These are phyloP conservation scores for Penicillium diatomitis DNA, from an alignment of 495 filamentous ascomycete species.

Conservation along the genomic window DNA sequence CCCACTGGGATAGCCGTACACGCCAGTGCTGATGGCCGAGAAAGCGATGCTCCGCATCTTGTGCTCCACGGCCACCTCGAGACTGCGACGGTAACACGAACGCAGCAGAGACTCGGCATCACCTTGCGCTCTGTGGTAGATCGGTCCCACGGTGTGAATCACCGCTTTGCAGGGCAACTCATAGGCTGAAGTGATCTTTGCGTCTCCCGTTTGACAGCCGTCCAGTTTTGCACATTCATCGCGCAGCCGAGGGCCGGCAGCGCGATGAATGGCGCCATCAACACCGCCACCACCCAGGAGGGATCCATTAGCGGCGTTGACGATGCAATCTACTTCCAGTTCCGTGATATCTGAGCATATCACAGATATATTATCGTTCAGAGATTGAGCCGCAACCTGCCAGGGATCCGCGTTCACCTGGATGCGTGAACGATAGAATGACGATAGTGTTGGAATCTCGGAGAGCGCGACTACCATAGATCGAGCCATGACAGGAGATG, in stretches of 20 bases:
- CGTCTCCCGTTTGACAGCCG: slow-evolving; percentile 69
- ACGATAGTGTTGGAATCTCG: slow-evolving; percentile 7
- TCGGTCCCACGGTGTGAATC: slow-evolving; percentile 84
- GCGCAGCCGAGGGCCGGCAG: slow-evolving; percentile 62
- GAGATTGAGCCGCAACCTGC: slow-evolving; percentile 32
- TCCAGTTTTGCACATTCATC: slow-evolving; percentile 57
- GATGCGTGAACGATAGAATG: slow-evolving; percentile 1
- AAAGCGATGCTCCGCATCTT: slow-evolving; percentile 69
- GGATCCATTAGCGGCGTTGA: slow-evolving; percentile 81
- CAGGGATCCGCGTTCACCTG: neutral
- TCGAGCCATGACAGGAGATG: neutral
- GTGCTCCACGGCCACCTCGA: slow-evolving; percentile 62
- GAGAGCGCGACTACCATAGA: neutral
- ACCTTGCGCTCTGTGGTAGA: slow-evolving; percentile 44
- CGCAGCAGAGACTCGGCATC: slow-evolving; percentile 44
- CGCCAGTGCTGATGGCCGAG: slow-evolving; percentile 70
- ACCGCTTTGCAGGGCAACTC: slow-evolving; percentile 64
- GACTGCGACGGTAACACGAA: slow-evolving; percentile 64
- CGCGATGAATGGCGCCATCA: slow-evolving; percentile 77
- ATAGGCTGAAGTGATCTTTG: slow-evolving; percentile 78
- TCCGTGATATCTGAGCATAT: slow-evolving; percentile 77
- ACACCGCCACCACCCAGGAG: slow-evolving; percentile 83
- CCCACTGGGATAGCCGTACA: slow-evolving; percentile 77
- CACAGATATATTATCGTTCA: slow-evolving; percentile 66
- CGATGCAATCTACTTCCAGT: slow-evolving; percentile 71